Percentiles rank a stretch among this genome's conserved stretches.
phyloP scores from a whole-genome alignment of 1,284 basidiomycete genomes.

The Somion occarium region DNA sequence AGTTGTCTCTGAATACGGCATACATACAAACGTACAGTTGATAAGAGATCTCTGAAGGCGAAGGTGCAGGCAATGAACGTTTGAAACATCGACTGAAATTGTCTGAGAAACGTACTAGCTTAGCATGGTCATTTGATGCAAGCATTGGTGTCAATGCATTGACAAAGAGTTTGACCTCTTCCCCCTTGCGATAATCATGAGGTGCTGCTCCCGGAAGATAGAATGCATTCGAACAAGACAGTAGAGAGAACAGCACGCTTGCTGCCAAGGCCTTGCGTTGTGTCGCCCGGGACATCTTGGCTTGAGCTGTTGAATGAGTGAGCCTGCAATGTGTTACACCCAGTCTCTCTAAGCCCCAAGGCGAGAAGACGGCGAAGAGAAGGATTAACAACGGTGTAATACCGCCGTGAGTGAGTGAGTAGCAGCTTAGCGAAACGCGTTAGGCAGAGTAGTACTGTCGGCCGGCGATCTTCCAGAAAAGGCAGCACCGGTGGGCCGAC shows the following conservation, averaged over 20 bases:
- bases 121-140: slow-evolving; percentile 62
- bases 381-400: too few relatives aligned
- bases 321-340: too few relatives aligned
- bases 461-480: too few relatives aligned
- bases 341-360: too few relatives aligned
- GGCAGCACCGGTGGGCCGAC: too few relatives aligned
- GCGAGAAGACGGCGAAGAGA: too few relatives aligned
- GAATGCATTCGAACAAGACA: slow-evolving; percentile 41
- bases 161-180: slow-evolving; percentile 75
- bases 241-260: slow-evolving; percentile 19
- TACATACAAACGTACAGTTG: slow-evolving; percentile 46
- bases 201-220: slow-evolving; percentile 80
- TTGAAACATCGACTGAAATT: slow-evolving; percentile 15
- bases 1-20: neutral
- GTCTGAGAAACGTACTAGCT: slow-evolving; percentile 59
- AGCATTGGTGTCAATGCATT: slow-evolving; percentile 88
- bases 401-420: too few relatives aligned
- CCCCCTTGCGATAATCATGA: slow-evolving; percentile 66
- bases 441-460: too few relatives aligned
- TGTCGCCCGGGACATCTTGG: slow-evolving; percentile 5
- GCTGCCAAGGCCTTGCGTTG: slow-evolving; percentile 14
- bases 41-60: slow-evolving; percentile 70
- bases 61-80: slow-evolving; percentile 17
- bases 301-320: too few relatives aligned
- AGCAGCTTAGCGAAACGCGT: too few relatives aligned